phyloP scores from a whole-genome alignment of 1,284 basidiomycete genomes.

The Porodaedalea pini region DNA sequence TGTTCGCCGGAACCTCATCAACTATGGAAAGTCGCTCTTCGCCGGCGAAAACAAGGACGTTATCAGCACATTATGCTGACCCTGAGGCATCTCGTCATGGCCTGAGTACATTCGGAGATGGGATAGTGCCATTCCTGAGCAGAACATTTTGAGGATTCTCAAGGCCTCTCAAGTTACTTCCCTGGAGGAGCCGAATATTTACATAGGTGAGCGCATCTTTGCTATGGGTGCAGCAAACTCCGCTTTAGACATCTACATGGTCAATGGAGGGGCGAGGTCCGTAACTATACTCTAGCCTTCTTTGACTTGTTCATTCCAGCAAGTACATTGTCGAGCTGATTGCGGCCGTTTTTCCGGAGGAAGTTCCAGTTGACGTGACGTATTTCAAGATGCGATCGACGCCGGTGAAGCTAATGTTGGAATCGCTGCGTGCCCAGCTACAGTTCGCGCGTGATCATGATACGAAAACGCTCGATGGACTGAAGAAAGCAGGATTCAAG shows the following conservation, averaged over 20 bases:
- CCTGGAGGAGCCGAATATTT: constrained; percentile 27
- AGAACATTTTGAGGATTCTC: constrained; percentile 31
- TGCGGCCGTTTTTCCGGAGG: constrained; percentile 35
- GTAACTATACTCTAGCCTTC: constrained; percentile 41
- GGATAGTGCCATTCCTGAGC: constrained; percentile 23
- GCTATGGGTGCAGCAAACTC: constrained; percentile 40
- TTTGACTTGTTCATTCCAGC: constrained; percentile 31
- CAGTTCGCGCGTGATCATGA: constrained; percentile 31
- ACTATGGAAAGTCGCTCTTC: constrained; percentile 31
- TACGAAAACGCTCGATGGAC: constrained; percentile 33
- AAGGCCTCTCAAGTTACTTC: constrained; percentile 32
- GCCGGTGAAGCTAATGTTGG: constrained; percentile 33
- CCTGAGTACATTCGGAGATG: constrained; percentile 33
- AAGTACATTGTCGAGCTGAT: constrained; percentile 28
- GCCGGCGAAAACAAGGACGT: constrained; percentile 29
- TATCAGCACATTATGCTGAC: constrained; percentile 27
- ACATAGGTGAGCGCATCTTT: constrained; percentile 34
- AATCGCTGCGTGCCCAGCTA: constrained; percentile 32
- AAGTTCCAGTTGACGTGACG: constrained; percentile 37
- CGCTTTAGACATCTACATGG: constrained; percentile 36
- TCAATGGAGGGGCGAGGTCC: constrained; percentile 27
- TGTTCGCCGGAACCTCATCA: constrained; percentile 18
- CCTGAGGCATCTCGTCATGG: constrained; percentile 36
- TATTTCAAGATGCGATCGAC: constrained; percentile 42
- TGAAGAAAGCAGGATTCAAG: constrained; percentile 38